A percentile compares a stretch with the other conserved stretches of the same genome.
These are phyloP conservation scores for Areca catechu DNA, from an alignment of 176 grass and related monocot genomes.

Conservation along the genomic window DNA sequence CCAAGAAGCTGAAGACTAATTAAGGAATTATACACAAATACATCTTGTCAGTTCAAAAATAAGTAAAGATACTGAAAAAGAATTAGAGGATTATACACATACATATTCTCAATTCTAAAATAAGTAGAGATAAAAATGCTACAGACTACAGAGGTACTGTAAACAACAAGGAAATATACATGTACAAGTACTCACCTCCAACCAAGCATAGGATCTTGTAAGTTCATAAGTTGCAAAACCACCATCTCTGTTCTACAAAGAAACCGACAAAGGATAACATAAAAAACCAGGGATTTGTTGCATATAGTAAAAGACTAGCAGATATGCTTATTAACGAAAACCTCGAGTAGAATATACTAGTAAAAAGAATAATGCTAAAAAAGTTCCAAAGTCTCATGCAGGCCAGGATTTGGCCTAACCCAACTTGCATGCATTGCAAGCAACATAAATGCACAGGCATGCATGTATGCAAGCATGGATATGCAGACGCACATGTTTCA, in stretches of 20 bases:
- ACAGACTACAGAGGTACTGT: background rate
- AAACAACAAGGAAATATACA: slow-evolving; percentile 3
- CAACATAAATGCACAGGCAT: too few species aligned
- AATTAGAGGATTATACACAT: background rate
- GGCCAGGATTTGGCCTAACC: too few species aligned
- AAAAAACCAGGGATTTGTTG: background rate
- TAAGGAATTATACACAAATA: background rate
- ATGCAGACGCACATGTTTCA: too few species aligned
- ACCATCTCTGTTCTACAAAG: slow-evolving; percentile 69
- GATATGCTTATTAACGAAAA: background rate
- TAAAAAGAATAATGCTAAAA: too few species aligned
- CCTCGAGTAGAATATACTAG: too few species aligned
- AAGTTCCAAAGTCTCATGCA: too few species aligned
- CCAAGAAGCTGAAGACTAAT: background rate
- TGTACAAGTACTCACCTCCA: slow-evolving; percentile 53
- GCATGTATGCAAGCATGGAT: too few species aligned
- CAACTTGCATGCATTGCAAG: too few species aligned
- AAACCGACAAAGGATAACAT: slow-evolving; percentile 17
- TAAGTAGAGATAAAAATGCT: background rate
- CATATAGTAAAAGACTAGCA: background rate
- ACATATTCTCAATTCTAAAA: too few species aligned
- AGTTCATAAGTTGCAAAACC: slow-evolving; percentile 91
- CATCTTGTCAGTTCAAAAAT: too few species aligned
- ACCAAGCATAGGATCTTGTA: slow-evolving; percentile 79
- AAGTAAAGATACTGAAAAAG: background rate